phyloP scores from a whole-genome alignment of 495 filamentous ascomycete genomes.

The Lasiosphaeria miniovina region DNA sequence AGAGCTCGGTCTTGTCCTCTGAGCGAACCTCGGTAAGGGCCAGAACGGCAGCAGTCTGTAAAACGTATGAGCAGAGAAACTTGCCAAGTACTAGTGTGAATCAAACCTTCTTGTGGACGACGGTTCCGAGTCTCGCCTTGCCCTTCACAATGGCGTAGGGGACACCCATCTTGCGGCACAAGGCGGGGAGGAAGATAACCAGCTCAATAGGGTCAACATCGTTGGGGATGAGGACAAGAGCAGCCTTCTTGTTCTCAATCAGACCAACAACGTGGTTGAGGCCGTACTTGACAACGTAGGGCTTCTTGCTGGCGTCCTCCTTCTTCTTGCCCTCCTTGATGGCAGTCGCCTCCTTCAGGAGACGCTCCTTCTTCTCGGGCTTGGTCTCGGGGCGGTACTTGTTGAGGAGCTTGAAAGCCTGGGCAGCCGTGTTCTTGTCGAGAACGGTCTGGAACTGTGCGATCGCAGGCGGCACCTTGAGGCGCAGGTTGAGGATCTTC shows the following conservation, averaged over 20 bases:
- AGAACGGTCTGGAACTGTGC: conserved; percentile 96
- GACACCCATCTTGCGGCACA: conserved; percentile 99
- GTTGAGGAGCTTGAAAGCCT: conserved; percentile 96
- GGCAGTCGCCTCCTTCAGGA: conserved; percentile 95
- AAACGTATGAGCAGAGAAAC: neutral
- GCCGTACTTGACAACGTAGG: conserved; percentile 98
- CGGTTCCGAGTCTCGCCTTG: conserved; percentile 97
- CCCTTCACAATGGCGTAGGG: conserved; percentile 99
- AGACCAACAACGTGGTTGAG: conserved; percentile 99
- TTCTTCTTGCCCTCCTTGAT: conserved; percentile 99
- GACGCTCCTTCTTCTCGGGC: conserved; percentile 99
- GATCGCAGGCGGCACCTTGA: conserved; percentile 97
- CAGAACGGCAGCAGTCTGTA: conserved; percentile 88
- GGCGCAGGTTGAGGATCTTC: conserved; percentile 97
- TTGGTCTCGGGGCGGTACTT: conserved; percentile 99
- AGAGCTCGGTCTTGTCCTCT: conserved; percentile 96
- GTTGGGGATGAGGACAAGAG: conserved; percentile 95
- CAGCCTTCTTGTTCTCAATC: conserved; percentile 99
- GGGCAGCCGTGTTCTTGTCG: conserved; percentile 97
- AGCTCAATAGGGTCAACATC: conserved; percentile 99
- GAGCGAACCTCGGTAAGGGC: conserved; percentile 93
- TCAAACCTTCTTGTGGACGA: conserved; percentile 98
- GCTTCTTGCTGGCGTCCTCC: conserved; percentile 99
- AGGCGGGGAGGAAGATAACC: conserved; percentile 96
- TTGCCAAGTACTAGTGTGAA: neutral